Base-by-base conservation (phyloP, 2,329 filamentous ascomycete species). In the Trichoderma citrinoviride region DNA sequence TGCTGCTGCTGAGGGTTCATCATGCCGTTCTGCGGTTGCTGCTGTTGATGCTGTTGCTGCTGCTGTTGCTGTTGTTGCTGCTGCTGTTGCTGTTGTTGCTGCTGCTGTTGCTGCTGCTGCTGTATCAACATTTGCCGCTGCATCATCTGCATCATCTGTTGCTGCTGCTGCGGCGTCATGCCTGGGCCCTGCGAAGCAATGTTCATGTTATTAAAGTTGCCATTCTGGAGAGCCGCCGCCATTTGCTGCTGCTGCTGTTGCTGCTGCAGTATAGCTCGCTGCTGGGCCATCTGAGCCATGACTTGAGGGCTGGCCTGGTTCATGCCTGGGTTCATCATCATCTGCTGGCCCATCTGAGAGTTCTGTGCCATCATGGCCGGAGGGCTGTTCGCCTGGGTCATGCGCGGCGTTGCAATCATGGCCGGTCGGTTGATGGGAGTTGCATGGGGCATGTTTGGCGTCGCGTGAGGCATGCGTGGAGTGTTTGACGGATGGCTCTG, bases 401-500 rank as follows among this genome's bases (percentile, higher is more conserved):
- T 87, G 64, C 86, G 83, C 52, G 87, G 87, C 12, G 86, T 89
- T 15, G 83, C 79, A 12, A 79, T 76, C 70, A 84, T 81, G 71
- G 82, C 74, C 72, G 80, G 75, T 65, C 84, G 77, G 56, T 77
- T 81, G 21, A 87, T 82, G 0, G 87, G 87, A 0, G 87, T 89
- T 29, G 81, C 82, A 65, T 87, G 85, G 14, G 78, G 70, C 74
- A 88, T 84, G 66, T 85, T 86, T 2, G 87, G 87, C 1, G 87
- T 90, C 15, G 84, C 81, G 67, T 81, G 82, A 6, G 82, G 84
- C 77, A 89, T 85, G 14, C 85, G 82, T 27, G 87, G 87, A 10
- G 87, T 89, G n/a, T 83, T 83, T 3, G 84, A 82, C 2, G 81
- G 80, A 73, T 89, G 87, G 68, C 87, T 89, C 71, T 89, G 87